These are phyloP conservation scores for Marsdenia floribunda DNA, from an alignment of 257 asterid species.

Conservation along the genomic window DNA sequence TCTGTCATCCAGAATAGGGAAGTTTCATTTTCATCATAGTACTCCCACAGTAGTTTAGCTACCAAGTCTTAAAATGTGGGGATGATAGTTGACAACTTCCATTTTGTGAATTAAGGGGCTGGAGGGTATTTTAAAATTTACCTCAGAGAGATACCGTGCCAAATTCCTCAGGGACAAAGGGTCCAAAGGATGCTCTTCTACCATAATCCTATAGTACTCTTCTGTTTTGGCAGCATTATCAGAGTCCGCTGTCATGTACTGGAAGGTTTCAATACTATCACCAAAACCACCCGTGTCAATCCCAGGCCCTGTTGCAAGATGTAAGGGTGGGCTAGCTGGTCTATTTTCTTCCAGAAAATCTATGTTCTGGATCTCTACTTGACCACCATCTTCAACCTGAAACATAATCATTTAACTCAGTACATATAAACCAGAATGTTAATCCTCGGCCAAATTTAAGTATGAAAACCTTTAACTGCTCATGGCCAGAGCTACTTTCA, in stretches of 20 bases:
- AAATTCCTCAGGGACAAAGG: constrained; percentile 45
- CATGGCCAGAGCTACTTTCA: constrained; percentile 26
- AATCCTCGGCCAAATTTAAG: too few species aligned
- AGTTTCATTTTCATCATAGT: neutral
- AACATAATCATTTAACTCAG: constrained; percentile 4
- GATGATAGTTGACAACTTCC: neutral
- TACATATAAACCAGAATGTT: neutral
- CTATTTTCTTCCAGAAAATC: constrained; percentile 35
- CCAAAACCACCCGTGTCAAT: constrained; percentile 28
- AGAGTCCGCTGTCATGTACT: constrained; percentile 15
- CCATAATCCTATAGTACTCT: constrained; percentile 51
- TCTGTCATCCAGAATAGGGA: constrained; percentile 29
- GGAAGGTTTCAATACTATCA: constrained; percentile 5
- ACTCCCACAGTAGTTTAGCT: neutral
- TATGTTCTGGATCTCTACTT: constrained; percentile 14
- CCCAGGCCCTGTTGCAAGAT: constrained; percentile 78
- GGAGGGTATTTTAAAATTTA: neutral
- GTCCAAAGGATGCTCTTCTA: constrained; percentile 57
- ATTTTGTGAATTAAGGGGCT: neutral
- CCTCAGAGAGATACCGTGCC: constrained; percentile 66
- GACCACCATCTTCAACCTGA: constrained; percentile 37
- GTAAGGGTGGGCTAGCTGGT: constrained; percentile 63
- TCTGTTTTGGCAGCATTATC: constrained; percentile 30
- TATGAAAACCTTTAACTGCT: constrained; percentile 32
- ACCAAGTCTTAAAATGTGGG: neutral